Base-by-base conservation (phyloP, 78 protist species). In the Dictyostelium firmibasis region DNA sequence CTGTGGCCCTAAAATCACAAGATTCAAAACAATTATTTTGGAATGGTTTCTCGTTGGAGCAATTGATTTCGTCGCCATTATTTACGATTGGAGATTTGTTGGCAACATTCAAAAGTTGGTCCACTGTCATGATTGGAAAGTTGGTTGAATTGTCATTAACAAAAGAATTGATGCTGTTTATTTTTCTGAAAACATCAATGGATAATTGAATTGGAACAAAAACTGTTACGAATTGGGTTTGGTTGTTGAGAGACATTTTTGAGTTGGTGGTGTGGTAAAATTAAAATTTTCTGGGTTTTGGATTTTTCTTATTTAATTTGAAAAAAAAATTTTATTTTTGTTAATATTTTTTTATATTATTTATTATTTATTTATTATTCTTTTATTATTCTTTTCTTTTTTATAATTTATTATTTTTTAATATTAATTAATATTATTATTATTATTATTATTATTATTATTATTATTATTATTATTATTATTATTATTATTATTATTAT, bases 131-230 rank as follows among this genome's bases (percentile, higher is more conserved):
- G 62, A 83, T 31, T 83, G 78, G 36, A 25, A 60, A 41, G 6
- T 18, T 27, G 76, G 31, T 23, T 76, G 8, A 0, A 13, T 27
- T 36, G 64, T 20, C 47, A 18, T 81, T 41, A 31, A 11, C 36
- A 60, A 25, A 11, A 25, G 57, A 35, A 5, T 41, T 74, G 36
- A 74, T 20, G 60, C 33, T 70, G 36, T 33, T 70, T 29, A 86
- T 23, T 44, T 20, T 70, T 25, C 60, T 35, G 62, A 81, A 79
- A 1, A 86, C 14, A 11, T 67, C 81, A 14, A 36, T 14, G 2
- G 92, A 57, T 35, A 86, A 38, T 77, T 86, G 85, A 27, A 86
- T 33, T 76, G 92, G 92, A 23, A 86, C 77, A n/a, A 53, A 77
- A 16, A 86, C 85, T n/a, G 92, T 86, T n/a, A 84, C 89, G 47